Percentiles rank a stretch among this genome's conserved stretches.
These are phyloP conservation scores for Biscogniauxia mediterranea DNA, from an alignment of 2,329 filamentous ascomycete species.

Conservation along the genomic window DNA sequence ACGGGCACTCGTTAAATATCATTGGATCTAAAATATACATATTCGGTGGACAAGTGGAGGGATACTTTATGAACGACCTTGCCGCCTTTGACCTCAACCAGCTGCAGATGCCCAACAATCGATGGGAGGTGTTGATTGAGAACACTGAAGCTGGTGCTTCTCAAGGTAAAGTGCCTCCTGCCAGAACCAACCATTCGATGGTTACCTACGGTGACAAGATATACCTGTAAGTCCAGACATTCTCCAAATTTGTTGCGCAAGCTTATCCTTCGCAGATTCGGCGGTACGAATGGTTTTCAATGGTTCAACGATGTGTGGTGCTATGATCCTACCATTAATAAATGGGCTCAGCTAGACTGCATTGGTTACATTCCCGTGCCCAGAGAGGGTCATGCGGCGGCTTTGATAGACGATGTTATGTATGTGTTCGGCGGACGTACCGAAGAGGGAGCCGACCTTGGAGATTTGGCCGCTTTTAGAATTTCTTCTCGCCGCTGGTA, in stretches of 20 bases:
- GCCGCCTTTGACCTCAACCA: conserved; percentile 95
- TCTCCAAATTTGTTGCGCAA: conserved; percentile 2
- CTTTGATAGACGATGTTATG: conserved; percentile 96
- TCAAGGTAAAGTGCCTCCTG: conserved; percentile 71
- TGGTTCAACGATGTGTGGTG: conserved; percentile 99
- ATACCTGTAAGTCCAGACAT: conserved; percentile 67
- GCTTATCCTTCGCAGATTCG: conserved; percentile 62
- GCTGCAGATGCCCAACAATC: conserved; percentile 83
- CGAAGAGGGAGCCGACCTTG: conserved; percentile 87
- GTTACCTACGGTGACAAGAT: conserved; percentile 91
- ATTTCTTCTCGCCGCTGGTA: conserved; percentile 88
- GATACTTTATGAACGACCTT: conserved; percentile 96
- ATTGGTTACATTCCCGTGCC: conserved; percentile 96
- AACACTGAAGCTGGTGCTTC: conserved; percentile 63
- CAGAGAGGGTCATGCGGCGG: conserved; percentile 90
- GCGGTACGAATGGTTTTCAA: conserved; percentile 89
- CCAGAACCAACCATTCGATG: conserved; percentile 91
- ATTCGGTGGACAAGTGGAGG: conserved; percentile 96
- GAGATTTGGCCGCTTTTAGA: conserved; percentile 80
- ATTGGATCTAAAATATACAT: conserved; percentile 96
- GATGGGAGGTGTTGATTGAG: conserved; percentile 89
- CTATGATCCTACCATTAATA: conserved; percentile 80
- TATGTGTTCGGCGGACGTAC: conserved; percentile 97
- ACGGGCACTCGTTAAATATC: conserved; percentile 95
- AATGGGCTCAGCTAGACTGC: conserved; percentile 87